phyloP scores from a whole-genome alignment of 2,329 filamentous ascomycete species.

The Fusarium transvaalense region DNA sequence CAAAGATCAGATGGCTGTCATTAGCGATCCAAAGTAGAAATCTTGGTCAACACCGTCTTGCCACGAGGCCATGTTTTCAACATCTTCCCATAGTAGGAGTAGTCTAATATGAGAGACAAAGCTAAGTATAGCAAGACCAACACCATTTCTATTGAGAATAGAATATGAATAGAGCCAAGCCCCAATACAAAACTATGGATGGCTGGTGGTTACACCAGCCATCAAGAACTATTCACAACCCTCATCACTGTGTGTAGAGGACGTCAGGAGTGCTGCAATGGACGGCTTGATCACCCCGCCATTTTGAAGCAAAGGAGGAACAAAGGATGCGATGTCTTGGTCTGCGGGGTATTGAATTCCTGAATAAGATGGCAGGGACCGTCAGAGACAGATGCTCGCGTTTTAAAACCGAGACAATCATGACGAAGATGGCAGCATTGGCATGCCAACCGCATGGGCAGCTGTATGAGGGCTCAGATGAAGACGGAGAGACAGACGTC shows the following conservation, averaged over 20 bases:
- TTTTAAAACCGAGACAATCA: neutral
- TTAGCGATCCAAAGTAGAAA: neutral
- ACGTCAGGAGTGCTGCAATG: neutral
- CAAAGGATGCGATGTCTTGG: conserved; percentile 26
- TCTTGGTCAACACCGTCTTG: neutral
- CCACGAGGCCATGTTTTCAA: neutral
- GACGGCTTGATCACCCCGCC: neutral
- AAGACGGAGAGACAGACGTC: neutral
- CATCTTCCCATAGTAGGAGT: neutral
- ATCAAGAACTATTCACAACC: neutral
- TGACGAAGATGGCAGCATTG: neutral
- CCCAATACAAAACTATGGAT: conserved; percentile 7
- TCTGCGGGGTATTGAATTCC: conserved; percentile 24
- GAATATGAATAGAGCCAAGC: conserved; percentile 15
- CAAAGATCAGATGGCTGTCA: neutral
- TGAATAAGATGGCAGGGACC: neutral
- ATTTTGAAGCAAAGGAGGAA: conserved; percentile 24
- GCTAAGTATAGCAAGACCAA: neutral
- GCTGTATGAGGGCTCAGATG: neutral
- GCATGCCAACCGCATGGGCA: conserved; percentile 18
- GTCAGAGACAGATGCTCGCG: neutral
- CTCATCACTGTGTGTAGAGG: neutral
- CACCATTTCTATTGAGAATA: neutral
- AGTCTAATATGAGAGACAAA: conserved; percentile 1
- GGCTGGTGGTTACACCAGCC: neutral